Percentiles rank a stretch among this genome's conserved stretches.
These are phyloP conservation scores for Thermomucor indicae-seudaticae DNA, from an alignment of 371 early-diverging fungal species.

Conservation along the genomic window DNA sequence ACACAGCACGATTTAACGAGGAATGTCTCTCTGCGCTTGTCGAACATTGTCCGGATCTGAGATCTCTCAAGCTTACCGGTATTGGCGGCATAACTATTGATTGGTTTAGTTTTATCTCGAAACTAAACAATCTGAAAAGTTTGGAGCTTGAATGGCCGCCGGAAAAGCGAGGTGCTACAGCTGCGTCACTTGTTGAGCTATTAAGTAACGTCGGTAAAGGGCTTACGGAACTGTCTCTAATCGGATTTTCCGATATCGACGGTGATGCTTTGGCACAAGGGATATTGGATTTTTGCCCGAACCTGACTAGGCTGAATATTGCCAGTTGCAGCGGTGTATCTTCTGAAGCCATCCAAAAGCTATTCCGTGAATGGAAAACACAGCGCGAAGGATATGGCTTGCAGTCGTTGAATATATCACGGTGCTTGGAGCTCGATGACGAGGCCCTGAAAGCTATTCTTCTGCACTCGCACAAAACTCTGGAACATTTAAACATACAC, in stretches of 20 bases:
- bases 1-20: slow-evolving; percentile 59
- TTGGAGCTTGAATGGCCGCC: slow-evolving; percentile 50
- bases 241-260: slow-evolving; percentile 35
- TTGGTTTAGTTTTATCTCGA: slow-evolving; percentile 34
- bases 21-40: slow-evolving; percentile 52
- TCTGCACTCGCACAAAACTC: slow-evolving; percentile 51
- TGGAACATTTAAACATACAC: slow-evolving; percentile 59
- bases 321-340: slow-evolving; percentile 54
- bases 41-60: slow-evolving; percentile 49
- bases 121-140: slow-evolving; percentile 32
- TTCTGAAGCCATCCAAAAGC: slow-evolving; percentile 49
- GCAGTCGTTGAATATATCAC: slow-evolving; percentile 44
- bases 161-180: slow-evolving; percentile 9
- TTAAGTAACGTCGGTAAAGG: slow-evolving; percentile 47
- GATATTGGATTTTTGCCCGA: slow-evolving; percentile 47
- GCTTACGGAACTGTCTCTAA: slow-evolving; percentile 54
- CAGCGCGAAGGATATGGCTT: slow-evolving; percentile 32
- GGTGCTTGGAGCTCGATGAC: slow-evolving; percentile 56
- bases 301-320: slow-evolving; percentile 52
- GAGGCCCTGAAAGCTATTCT: slow-evolving; percentile 53
- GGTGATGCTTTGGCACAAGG: slow-evolving; percentile 58
- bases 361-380: slow-evolving; percentile 50
- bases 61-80: slow-evolving; percentile 52
- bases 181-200: slow-evolving; percentile 41
- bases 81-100: slow-evolving; percentile 51